A percentile compares a stretch with the other conserved stretches of the same genome.
Evolutionary conservation across 2,329 filamentous ascomycete genomes (phyloP).

Genomic region (Botrytis sinoallii): DNA sequence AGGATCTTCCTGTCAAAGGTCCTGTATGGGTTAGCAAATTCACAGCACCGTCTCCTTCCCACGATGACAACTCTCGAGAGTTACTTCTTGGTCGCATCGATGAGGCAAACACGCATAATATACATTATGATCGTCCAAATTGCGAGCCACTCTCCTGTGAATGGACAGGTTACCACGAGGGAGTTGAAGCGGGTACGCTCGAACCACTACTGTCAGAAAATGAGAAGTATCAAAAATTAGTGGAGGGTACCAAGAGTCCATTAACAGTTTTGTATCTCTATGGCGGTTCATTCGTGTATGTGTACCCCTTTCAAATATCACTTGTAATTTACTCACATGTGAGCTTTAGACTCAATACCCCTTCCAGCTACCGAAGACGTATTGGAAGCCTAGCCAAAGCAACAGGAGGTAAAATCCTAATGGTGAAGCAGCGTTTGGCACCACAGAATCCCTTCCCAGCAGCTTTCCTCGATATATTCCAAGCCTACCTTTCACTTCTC

Average conservation of each 20-base stretch:
- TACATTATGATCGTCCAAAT: background rate
- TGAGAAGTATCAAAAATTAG: background rate
- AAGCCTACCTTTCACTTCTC: background rate
- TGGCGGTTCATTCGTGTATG: background rate
- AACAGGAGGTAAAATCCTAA: background rate
- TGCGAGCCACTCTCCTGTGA: background rate
- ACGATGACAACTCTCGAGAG: background rate
- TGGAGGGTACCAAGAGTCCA: background rate
- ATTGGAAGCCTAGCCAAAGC: background rate
- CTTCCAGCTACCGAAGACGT: background rate
- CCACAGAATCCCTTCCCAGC: slow-evolving; percentile 10
- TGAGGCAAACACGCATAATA: background rate
- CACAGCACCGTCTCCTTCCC: background rate
- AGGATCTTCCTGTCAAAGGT: background rate
- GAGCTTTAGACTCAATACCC: background rate
- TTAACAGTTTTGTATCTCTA: background rate
- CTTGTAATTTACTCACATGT: background rate
- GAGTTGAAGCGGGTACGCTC: background rate
- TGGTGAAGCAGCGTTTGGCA: background rate
- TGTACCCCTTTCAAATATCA: background rate
- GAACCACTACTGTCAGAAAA: background rate
- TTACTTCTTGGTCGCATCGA: background rate
- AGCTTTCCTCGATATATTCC: slow-evolving; percentile 7
- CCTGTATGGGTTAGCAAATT: slow-evolving; percentile 2
- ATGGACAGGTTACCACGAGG: background rate